These are phyloP conservation scores for Pythium grandisporangium DNA, from an alignment of 352 stramenopile species.

Conservation along the genomic window DNA sequence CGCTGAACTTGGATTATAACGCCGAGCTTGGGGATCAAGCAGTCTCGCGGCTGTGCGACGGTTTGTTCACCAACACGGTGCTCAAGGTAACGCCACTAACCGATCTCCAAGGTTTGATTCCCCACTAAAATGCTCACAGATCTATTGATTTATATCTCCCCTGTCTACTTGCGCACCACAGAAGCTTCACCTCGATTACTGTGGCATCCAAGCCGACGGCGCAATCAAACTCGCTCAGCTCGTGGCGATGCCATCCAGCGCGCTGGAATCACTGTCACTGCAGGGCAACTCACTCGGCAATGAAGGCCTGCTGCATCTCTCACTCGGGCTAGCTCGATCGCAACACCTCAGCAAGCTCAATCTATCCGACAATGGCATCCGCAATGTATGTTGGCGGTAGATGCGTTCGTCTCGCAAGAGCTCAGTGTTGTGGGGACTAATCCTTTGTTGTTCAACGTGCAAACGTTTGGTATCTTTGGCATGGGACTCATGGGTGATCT, in stretches of 20 bases:
- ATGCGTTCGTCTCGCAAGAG: no score
- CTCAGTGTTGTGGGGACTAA: not conserved
- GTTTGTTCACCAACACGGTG: slow-evolving; percentile 53
- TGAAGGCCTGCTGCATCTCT: slow-evolving; percentile 60
- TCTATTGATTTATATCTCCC: no score
- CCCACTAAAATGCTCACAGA: no score
- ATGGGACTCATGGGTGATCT: not conserved
- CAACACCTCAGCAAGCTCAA: slow-evolving; percentile 53
- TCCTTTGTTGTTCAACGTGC: no score
- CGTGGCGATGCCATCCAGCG: slow-evolving; percentile 40
- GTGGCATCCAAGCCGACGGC: slow-evolving; percentile 24
- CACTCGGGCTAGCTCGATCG: slow-evolving; percentile 52
- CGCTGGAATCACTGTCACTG: slow-evolving; percentile 47
- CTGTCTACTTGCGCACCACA: no score
- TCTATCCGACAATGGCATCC: slow-evolving; percentile 72
- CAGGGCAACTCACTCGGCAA: slow-evolving; percentile 49
- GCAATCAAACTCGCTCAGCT: slow-evolving; percentile 68
- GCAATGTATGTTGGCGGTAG: slow-evolving; percentile 40
- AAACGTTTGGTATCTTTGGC: no score
- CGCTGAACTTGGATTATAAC: slow-evolving; percentile 75
- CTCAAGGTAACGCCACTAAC: slow-evolving; percentile 32
- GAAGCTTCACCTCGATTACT: slow-evolving; percentile 78
- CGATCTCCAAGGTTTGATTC: slow-evolving; percentile 1
- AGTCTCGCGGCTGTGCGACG: slow-evolving; percentile 41
- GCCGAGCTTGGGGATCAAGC: slow-evolving; percentile 42